Evolutionary conservation across 768 basidiomycete species (phyloP).

Genomic region (Kwoniella newhampshirensis): DNA sequence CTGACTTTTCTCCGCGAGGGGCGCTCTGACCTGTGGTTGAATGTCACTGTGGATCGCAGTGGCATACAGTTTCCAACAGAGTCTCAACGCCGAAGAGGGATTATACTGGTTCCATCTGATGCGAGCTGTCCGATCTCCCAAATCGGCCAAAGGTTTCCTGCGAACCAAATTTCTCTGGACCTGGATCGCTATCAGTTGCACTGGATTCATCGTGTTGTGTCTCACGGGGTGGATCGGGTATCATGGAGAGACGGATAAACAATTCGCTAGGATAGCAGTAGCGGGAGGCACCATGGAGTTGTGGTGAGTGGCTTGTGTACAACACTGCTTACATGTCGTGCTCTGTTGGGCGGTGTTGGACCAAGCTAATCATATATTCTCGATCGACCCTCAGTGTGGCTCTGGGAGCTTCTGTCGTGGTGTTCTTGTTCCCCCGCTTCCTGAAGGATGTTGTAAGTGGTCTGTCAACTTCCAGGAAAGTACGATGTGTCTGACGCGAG

Average conservation of each 20-base stretch:
- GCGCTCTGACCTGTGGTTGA: no score
- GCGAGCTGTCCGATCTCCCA: conserved; percentile 34
- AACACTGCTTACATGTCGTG: neutral
- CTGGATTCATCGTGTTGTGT: conserved; percentile 4
- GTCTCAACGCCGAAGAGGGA: conserved; percentile 37
- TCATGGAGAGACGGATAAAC: conserved; percentile 21
- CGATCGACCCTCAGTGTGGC: conserved; percentile 17
- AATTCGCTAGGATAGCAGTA: conserved; percentile 19
- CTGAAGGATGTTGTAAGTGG: conserved; percentile 32
- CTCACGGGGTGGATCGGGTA: conserved; percentile 13
- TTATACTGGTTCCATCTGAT: conserved; percentile 46
- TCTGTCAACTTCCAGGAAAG: neutral
- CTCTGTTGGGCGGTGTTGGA: neutral
- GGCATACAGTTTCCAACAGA: conserved; percentile 29
- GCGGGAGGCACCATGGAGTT: conserved; percentile 26
- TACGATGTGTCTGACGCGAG: neutral
- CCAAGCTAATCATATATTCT: neutral
- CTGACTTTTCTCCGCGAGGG: no score
- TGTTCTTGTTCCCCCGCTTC: conserved; percentile 35
- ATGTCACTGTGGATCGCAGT: conserved; percentile 4
- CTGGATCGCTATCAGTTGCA: conserved; percentile 30
- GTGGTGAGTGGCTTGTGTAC: conserved; percentile 19
- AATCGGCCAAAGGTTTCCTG: conserved; percentile 28
- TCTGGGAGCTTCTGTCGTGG: conserved; percentile 21
- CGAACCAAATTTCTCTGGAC: conserved; percentile 27